Percentiles rank a stretch among this genome's conserved stretches.
These are phyloP conservation scores for Colletotrichum higginsianum DNA, from an alignment of 2,329 filamentous ascomycete species.

Conservation along the genomic window DNA sequence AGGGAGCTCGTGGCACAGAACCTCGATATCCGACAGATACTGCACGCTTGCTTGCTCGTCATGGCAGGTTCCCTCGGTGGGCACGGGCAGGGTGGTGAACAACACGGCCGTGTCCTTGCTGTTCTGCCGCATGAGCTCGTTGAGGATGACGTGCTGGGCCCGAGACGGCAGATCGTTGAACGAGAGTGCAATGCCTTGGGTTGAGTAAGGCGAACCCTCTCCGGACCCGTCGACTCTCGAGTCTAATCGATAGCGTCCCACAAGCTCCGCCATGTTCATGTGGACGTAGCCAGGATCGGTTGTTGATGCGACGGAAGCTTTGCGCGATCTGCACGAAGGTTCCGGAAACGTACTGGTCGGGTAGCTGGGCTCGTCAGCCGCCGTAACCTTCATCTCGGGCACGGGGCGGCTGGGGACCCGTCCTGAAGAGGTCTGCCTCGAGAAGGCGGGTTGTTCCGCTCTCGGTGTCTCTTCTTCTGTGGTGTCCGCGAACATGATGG, in stretches of 20 bases:
- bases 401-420: slow-evolving; percentile 75
- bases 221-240: slow-evolving; percentile 43
- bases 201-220: slow-evolving; percentile 65
- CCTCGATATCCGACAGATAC: slow-evolving; percentile 84
- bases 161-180: slow-evolving; percentile 91
- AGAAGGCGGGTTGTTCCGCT: slow-evolving; percentile 55
- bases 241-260: slow-evolving; percentile 56
- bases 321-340: slow-evolving; percentile 55
- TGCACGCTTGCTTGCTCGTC: slow-evolving; percentile 79
- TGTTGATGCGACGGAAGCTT: slow-evolving; percentile 54
- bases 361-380: slow-evolving; percentile 63
- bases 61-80: slow-evolving; percentile 80
- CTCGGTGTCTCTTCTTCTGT: slow-evolving; percentile 49
- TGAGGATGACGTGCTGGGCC: slow-evolving; percentile 88
- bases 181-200: slow-evolving; percentile 77
- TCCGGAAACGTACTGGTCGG: slow-evolving; percentile 77
- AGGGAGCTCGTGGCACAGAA: slow-evolving; percentile 82
- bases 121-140: slow-evolving; percentile 82
- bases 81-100: slow-evolving; percentile 87
- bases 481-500: slow-evolving; percentile 80
- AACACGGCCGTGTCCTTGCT: slow-evolving; percentile 82
- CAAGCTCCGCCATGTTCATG: slow-evolving; percentile 61
- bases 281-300: slow-evolving; percentile 53
- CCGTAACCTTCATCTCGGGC: slow-evolving; percentile 72
- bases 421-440: slow-evolving; percentile 63